Percentiles rank a stretch among this genome's conserved stretches.
Conservation (phyloP, 805 yeast genomes). For the Dipodascus geniculatus region DNA sequence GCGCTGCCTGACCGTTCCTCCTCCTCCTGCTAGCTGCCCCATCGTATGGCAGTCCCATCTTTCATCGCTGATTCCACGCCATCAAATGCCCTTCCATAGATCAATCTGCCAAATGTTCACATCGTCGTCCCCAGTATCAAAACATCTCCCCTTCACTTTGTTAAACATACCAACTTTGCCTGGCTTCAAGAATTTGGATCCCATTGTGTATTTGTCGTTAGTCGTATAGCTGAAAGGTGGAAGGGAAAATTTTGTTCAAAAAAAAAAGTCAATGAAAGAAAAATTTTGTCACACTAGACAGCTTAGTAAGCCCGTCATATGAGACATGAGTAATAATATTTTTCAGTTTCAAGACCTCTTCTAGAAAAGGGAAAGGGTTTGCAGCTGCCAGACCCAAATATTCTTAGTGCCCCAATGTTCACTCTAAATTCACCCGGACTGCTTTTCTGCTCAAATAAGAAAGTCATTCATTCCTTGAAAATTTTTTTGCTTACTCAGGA, state of each 20-base stretch:
- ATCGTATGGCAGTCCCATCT: too few species aligned
- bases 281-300: background rate
- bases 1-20: too few species aligned
- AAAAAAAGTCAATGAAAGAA: background rate
- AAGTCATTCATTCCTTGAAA: too few species aligned
- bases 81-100: too few species aligned
- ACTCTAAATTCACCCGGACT: background rate
- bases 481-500: too few species aligned
- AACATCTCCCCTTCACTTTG: too few species aligned
- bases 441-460: background rate
- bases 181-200: constrained; percentile 92
- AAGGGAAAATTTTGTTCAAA: constrained; percentile 3
- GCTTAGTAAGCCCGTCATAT: background rate
- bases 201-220: constrained; percentile 41
- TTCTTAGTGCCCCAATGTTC: background rate
- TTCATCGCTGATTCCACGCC: too few species aligned
- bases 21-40: too few species aligned
- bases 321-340: background rate
- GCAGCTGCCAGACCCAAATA: background rate
- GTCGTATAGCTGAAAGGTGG: background rate
- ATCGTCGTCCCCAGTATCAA: too few species aligned
- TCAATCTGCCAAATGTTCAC: background rate
- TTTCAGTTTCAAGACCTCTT: background rate
- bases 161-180: constrained; percentile 98
- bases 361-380: background rate